phyloP scores from a whole-genome alignment of 768 basidiomycete species.

The Lactifluus echinatus region DNA sequence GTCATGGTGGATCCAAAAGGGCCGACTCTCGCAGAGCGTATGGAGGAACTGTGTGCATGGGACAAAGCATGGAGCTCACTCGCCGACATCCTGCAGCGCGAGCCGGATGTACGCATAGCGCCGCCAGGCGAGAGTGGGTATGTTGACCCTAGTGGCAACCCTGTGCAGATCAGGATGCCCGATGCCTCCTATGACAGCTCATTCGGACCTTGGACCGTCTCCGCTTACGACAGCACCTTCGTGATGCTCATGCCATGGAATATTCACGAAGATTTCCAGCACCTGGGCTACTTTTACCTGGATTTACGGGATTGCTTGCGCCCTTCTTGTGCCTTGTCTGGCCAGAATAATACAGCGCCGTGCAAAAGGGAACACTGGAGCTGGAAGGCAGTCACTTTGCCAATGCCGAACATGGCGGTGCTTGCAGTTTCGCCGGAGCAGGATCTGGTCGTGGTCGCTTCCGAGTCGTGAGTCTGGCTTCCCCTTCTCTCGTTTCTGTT shows the following conservation, averaged over 20 bases:
- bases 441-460: background rate
- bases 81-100: background rate
- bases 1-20: background rate
- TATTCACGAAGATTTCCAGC: background rate
- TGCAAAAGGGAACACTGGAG: no score
- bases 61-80: background rate
- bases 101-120: background rate
- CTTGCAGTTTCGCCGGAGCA: background rate
- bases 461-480: no score
- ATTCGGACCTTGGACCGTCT: no score
- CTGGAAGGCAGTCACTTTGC: background rate
- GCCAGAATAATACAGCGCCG: no score
- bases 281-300: no score
- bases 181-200: no score
- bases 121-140: no score
- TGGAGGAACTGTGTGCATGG: background rate
- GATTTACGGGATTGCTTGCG: no score
- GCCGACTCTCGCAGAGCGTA: background rate
- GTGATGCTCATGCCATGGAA: background rate
- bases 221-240: no score
- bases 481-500: no score
- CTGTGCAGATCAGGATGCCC: no score
- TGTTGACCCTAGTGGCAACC: background rate
- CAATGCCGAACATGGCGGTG: background rate
- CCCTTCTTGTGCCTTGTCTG: no score